A percentile compares a stretch with the other conserved stretches of the same genome.
These are phyloP conservation scores for Ophiostoma sp. DNA, from an alignment of 2,329 filamentous ascomycete genomes.

Conservation along the genomic window DNA sequence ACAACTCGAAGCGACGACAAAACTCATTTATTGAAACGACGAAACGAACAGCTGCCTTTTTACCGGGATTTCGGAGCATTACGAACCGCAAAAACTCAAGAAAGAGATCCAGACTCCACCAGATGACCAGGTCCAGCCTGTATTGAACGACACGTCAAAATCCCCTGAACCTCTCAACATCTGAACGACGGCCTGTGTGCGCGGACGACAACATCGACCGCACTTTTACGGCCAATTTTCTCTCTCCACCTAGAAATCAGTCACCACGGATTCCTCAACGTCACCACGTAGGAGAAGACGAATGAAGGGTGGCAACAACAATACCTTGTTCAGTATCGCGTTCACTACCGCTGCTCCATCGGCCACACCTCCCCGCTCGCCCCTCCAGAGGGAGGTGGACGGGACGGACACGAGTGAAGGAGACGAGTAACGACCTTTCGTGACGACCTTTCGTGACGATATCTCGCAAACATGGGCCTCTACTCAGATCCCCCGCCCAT, in stretches of 20 bases:
- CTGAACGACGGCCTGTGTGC: background rate
- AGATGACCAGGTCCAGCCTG: background rate
- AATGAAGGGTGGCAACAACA: constrained; percentile 2
- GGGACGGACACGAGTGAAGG: constrained; percentile 46
- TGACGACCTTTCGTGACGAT: background rate
- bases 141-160: background rate
- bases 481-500: constrained; percentile 57
- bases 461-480: constrained; percentile 51
- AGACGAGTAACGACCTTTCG: background rate
- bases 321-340: background rate
- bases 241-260: background rate
- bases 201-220: background rate
- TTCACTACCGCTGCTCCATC: background rate
- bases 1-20: background rate
- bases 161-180: background rate
- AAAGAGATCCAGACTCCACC: background rate
- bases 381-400: constrained; percentile 61
- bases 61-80: background rate
- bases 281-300: background rate
- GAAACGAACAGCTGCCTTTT: background rate
- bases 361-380: constrained; percentile 52
- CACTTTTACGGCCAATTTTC: background rate
- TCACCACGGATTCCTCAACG: constrained; percentile 21
- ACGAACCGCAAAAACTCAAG: background rate
- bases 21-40: background rate